These are phyloP conservation scores for Bryopsis sp. DNA, from an alignment of 139 green algal species.

Conservation along the genomic window DNA sequence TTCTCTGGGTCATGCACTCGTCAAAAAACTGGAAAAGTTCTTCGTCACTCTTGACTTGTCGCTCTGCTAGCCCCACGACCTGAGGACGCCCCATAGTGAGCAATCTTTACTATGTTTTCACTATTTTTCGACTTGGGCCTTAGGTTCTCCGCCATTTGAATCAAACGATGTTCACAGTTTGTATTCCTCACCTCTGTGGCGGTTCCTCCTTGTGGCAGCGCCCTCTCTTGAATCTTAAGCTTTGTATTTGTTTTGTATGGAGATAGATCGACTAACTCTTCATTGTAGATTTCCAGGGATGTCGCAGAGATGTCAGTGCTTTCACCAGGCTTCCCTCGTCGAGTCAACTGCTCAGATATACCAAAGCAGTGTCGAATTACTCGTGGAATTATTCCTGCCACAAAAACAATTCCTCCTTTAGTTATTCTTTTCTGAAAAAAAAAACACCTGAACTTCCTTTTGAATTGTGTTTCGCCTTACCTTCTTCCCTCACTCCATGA, in stretches of 20 bases:
- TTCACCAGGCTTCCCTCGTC: constrained; percentile 44
- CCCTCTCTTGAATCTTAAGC: constrained; percentile 5
- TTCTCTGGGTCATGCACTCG: constrained; percentile 46
- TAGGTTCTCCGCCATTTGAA: too few species aligned
- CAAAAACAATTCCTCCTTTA: background rate
- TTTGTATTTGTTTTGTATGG: background rate
- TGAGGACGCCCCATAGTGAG: too few species aligned
- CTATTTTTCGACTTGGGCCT: too few species aligned
- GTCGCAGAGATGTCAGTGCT: constrained; percentile 33
- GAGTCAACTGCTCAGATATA: constrained; percentile 30
- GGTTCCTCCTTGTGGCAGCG: background rate
- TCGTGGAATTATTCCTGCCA: constrained; percentile 41
- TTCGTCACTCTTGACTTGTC: constrained; percentile 22
- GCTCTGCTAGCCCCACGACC: constrained; percentile 40
- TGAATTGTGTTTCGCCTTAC: constrained; percentile 21
- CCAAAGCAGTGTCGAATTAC: constrained; percentile 43
- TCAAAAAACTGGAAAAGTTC: constrained; percentile 47
- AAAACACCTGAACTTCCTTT: background rate
- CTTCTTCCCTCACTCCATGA: constrained; percentile 37
- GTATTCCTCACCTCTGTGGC: background rate
- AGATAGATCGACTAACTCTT: constrained; percentile 55
- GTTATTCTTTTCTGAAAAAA: constrained; percentile 1
- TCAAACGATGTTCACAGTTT: too few species aligned
- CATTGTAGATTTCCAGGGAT: constrained; percentile 66
- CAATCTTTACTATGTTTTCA: too few species aligned